Percentiles rank a stretch among this genome's conserved stretches.
Evolutionary conservation across 2,329 filamentous ascomycete species (phyloP).

Genomic region (Penicillium sp.): DNA sequence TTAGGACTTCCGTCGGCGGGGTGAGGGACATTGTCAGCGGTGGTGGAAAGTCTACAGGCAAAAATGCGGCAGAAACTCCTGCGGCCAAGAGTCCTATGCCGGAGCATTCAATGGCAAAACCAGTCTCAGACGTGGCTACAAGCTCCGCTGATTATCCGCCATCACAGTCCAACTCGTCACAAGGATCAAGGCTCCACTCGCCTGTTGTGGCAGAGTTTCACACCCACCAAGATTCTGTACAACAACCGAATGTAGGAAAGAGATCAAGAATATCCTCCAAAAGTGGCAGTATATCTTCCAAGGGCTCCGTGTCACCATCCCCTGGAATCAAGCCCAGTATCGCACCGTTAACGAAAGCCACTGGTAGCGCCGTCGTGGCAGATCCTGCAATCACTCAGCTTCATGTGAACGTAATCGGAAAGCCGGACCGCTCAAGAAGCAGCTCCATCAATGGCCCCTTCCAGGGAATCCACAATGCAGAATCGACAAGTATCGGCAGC

Average conservation of each 20-base stretch:
- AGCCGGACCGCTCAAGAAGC: conserved; percentile 22
- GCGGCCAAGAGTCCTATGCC: conserved; percentile 22
- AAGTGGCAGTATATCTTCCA: conserved; percentile 36
- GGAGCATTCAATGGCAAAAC: conserved; percentile 23
- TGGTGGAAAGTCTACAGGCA: conserved; percentile 27
- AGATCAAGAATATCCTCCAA: conserved; percentile 37
- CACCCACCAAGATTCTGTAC: conserved; percentile 22
- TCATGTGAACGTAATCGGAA: conserved; percentile 33
- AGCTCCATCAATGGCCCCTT: conserved; percentile 27
- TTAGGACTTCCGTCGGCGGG: conserved; percentile 72
- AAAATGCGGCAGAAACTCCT: conserved; percentile 19
- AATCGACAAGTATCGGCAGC: conserved; percentile 24
- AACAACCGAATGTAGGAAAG: conserved; percentile 21
- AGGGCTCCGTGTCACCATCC: conserved; percentile 32
- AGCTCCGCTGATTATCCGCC: conserved; percentile 19
- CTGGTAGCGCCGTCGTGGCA: conserved; percentile 29
- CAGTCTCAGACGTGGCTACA: conserved; percentile 18
- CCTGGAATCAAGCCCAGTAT: conserved; percentile 33
- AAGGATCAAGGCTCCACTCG: conserved; percentile 33
- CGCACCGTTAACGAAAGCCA: conserved; percentile 30
- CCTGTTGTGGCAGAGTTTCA: conserved; percentile 28
- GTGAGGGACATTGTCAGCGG: conserved; percentile 47
- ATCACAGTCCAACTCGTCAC: conserved; percentile 26
- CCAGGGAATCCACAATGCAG: conserved; percentile 25
- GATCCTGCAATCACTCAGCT: conserved; percentile 42